Conservation (phyloP, 192 early-diverging fungal genomes). For the Allomyces javanicus region DNA sequence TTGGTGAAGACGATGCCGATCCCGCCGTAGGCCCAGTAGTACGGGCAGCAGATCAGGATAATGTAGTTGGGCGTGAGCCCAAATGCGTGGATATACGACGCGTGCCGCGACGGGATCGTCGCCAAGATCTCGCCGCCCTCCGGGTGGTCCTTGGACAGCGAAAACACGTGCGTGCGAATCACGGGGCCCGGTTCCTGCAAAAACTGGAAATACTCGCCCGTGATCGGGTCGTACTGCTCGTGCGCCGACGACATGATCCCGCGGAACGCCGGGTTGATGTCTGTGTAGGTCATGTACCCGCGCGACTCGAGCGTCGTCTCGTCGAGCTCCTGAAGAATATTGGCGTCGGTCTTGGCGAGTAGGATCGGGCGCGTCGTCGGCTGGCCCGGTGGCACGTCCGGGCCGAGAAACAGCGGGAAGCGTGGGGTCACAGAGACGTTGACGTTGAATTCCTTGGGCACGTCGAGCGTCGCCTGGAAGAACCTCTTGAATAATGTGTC, state of each 20-base stretch:
- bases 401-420: conserved; percentile 7
- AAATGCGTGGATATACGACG: conserved; percentile 58
- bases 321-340: conserved; percentile 17
- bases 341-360: conserved; percentile 21
- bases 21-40: conserved; percentile 36
- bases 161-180: conserved; percentile 41
- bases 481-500: conserved; percentile 18
- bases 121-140: conserved; percentile 38
- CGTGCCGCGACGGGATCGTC: conserved; percentile 30
- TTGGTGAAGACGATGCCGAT: conserved; percentile 47
- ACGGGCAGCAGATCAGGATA: conserved; percentile 45
- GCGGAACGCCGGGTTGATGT: conserved; percentile 40
- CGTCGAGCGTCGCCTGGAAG: conserved; percentile 12
- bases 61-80: conserved; percentile 51
- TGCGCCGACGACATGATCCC: conserved; percentile 47
- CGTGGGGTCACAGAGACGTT: conserved; percentile 6
- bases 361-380: conserved; percentile 9
- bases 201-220: conserved; percentile 55
- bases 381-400: conserved; percentile 6
- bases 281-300: conserved; percentile 13
- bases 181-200: conserved; percentile 43
- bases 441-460: conserved; percentile 7
- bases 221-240: conserved; percentile 41
- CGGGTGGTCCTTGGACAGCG: conserved; percentile 35
- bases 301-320: conserved; percentile 18